Percentiles rank a stretch among this genome's conserved stretches.
phyloP scores from a whole-genome alignment of 2,329 filamentous ascomycete species.

The Ceratocystis harringtonii region DNA sequence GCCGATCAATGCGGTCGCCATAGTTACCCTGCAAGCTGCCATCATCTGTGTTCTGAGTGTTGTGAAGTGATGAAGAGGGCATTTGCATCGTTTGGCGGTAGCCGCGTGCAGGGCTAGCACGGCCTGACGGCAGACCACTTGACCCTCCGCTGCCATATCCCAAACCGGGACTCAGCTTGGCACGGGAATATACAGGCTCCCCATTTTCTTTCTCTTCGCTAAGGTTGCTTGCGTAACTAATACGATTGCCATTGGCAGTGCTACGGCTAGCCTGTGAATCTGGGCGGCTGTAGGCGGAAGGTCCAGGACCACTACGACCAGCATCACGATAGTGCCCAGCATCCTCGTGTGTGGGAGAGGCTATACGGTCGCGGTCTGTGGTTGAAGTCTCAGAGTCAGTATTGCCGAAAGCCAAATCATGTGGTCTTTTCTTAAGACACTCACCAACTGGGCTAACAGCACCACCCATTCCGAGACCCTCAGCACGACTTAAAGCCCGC shows the following conservation, averaged over 20 bases:
- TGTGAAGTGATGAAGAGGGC: constrained; percentile 9
- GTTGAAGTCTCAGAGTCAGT: constrained; percentile 18
- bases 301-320: constrained; percentile 24
- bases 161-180: constrained; percentile 41
- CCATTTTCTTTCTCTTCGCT: constrained; percentile 70
- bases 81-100: constrained; percentile 28
- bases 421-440: constrained; percentile 17
- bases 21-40: constrained; percentile 12
- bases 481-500: constrained; percentile 56
- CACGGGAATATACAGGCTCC: constrained; percentile 33
- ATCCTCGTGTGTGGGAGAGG: constrained; percentile 30
- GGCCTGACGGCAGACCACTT: constrained; percentile 35
- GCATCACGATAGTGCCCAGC: constrained; percentile 42
- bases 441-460: constrained; percentile 19
- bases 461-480: constrained; percentile 32
- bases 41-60: constrained; percentile 12
- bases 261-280: constrained; percentile 14
- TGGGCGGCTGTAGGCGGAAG: constrained; percentile 10
- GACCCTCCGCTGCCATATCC: constrained; percentile 24
- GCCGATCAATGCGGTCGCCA: constrained; percentile 3
- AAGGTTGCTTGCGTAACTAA: constrained; percentile 49
- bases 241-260: constrained; percentile 33
- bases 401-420: constrained; percentile 19
- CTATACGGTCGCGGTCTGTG: constrained; percentile 23
- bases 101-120: constrained; percentile 44